Conservation (phyloP, 2,329 filamentous ascomycete species). For the Microcera coccophila region DNA sequence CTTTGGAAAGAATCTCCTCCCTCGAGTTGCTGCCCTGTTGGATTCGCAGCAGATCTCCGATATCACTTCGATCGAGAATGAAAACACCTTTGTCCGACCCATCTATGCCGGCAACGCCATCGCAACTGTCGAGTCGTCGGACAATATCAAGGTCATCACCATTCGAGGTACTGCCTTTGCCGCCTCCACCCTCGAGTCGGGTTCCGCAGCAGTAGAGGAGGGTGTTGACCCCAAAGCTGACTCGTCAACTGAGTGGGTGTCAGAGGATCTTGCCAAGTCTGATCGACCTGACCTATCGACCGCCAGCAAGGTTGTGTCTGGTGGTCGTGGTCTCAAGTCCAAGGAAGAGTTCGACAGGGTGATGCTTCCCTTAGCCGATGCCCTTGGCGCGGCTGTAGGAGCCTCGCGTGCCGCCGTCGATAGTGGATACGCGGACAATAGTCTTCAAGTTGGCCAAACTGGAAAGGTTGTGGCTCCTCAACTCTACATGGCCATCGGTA, state of each 20-base stretch:
- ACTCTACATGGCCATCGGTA: conserved; percentile 91
- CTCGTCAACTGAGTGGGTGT: conserved; percentile 79
- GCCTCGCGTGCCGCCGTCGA: conserved; percentile 94
- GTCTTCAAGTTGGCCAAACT: conserved; percentile 94
- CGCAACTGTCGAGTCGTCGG: conserved; percentile 86
- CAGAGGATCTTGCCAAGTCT: conserved; percentile 86
- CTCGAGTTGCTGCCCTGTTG: conserved; percentile 83
- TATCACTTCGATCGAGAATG: conserved; percentile 78
- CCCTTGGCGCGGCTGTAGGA: conserved; percentile 90
- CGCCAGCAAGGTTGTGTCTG: conserved; percentile 86
- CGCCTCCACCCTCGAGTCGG: conserved; percentile 65
- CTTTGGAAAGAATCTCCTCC: conserved; percentile 93
- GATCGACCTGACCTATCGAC: conserved; percentile 91
- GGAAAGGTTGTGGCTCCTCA: conserved; percentile 98
- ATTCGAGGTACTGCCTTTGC: conserved; percentile 91
- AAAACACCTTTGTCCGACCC: conserved; percentile 91
- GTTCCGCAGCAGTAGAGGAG: conserved; percentile 72
- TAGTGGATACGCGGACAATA: conserved; percentile 97
- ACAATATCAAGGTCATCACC: conserved; percentile 83
- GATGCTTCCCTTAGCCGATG: conserved; percentile 88
- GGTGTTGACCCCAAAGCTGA: conserved; percentile 79
- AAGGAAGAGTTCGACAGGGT: conserved; percentile 95
- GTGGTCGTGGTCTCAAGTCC: conserved; percentile 90
- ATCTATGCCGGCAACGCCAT: conserved; percentile 99
- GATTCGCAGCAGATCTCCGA: conserved; percentile 94